A percentile compares a stretch with the other conserved stretches of the same genome.
phyloP scores from a whole-genome alignment of 345 rosid genomes.

The Atalantia buxifolia region DNA sequence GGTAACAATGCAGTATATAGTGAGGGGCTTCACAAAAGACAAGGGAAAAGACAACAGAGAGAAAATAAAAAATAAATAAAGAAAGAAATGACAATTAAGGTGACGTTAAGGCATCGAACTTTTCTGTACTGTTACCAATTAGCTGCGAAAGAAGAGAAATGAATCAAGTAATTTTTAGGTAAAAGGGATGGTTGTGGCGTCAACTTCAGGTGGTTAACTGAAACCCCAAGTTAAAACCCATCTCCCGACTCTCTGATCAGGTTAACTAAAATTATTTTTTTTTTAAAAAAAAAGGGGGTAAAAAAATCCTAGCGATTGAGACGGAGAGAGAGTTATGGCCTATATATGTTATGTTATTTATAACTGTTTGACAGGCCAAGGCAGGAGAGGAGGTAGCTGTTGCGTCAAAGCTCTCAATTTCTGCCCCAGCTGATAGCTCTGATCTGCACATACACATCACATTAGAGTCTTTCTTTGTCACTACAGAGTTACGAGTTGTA shows the following conservation, averaged over 20 bases:
- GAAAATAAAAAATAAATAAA: not conserved
- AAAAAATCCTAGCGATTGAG: not conserved
- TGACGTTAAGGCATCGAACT: constrained; percentile 7
- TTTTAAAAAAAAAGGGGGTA: no score
- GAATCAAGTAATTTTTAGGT: constrained; percentile 3
- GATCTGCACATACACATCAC: constrained; percentile 23
- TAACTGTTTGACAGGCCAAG: not conserved
- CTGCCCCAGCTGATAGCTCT: not conserved
- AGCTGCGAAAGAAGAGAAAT: constrained; percentile 20
- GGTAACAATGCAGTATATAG: no score
- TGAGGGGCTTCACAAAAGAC: not conserved
- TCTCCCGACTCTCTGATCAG: not conserved
- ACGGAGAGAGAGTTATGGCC: not conserved
- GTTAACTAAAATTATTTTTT: constrained; percentile 12
- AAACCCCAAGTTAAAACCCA: constrained; percentile 14
- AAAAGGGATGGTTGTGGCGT: constrained; percentile 27
- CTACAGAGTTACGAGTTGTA: constrained; percentile 7
- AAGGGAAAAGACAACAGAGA: constrained; percentile 1
- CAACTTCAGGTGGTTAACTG: constrained; percentile 50
- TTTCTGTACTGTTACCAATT: constrained; percentile 13
- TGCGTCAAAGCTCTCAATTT: constrained; percentile 30
- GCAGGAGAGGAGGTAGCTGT: constrained; percentile 9
- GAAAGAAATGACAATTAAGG: constrained; percentile 3
- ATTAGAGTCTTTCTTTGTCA: constrained; percentile 39
- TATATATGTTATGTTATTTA: constrained; percentile 17